Evolutionary conservation across 2,329 filamentous ascomycete genomes (phyloP).

Genomic region (Dactylellina parvicollis): DNA sequence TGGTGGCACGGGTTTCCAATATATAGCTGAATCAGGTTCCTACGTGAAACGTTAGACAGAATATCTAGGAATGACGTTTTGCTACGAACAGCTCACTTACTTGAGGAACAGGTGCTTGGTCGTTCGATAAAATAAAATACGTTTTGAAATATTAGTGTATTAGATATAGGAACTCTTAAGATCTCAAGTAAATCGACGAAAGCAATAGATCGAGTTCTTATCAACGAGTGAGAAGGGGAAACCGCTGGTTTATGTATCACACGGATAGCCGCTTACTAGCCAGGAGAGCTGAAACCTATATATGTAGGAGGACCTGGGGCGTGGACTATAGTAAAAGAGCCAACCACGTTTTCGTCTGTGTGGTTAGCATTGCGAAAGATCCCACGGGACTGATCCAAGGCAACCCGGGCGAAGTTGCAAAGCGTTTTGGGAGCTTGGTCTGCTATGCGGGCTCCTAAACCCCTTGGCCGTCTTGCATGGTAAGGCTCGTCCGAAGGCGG

Average conservation of each 20-base stretch:
- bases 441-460: conserved; percentile 10
- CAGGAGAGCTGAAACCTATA: conserved; percentile 38
- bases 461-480: conserved; percentile 43
- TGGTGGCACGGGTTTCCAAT: conserved; percentile 13
- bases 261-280: conserved; percentile 20
- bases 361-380: conserved; percentile 36
- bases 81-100: conserved; percentile 11
- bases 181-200: conserved; percentile 21
- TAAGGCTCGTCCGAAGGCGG: conserved; percentile 45
- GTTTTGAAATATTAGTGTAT: too few relatives aligned
- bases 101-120: conserved; percentile 8
- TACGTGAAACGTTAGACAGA: conserved; percentile 48
- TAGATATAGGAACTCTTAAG: conserved; percentile 6
- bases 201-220: conserved; percentile 1
- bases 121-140: too few relatives aligned
- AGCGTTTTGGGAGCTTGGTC: too few relatives aligned
- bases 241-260: conserved; percentile 50
- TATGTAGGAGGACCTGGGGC: conserved; percentile 33
- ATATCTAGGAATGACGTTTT: background rate
- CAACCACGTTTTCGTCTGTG: conserved; percentile 44
- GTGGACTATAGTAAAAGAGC: conserved; percentile 27
- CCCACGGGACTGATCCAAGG: conserved; percentile 29
- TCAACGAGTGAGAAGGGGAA: background rate
- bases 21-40: background rate
- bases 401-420: conserved; percentile 3